phyloP scores from a whole-genome alignment of 164 flowering plant genomes.

The Magnolia officinalis region DNA sequence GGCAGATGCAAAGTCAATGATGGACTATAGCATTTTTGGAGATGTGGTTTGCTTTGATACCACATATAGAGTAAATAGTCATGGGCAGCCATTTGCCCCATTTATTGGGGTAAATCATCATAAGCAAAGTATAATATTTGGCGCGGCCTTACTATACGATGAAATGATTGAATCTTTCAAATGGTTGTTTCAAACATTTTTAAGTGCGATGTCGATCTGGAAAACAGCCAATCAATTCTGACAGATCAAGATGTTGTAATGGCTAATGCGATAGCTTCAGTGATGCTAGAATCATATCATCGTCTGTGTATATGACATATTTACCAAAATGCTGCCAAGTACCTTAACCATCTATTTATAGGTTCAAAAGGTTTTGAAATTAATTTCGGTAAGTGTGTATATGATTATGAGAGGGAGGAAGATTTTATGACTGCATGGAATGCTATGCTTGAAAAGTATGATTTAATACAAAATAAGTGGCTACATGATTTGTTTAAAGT shows the following conservation, averaged over 20 bases:
- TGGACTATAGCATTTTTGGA: conserved; percentile 14
- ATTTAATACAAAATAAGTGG: conserved; percentile 14
- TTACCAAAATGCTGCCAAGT: too few relatives aligned
- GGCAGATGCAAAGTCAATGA: conserved; percentile 16
- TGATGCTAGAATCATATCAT: too few relatives aligned
- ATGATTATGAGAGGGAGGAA: conserved; percentile 10
- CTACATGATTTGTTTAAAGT: conserved; percentile 11
- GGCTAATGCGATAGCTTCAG: too few relatives aligned
- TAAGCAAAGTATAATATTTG: conserved; percentile 16
- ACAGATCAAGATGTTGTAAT: conserved; percentile 3
- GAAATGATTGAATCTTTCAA: conserved; percentile 12
- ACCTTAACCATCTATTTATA: too few relatives aligned
- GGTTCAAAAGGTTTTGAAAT: too few relatives aligned
- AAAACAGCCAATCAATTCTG: conserved; percentile 9
- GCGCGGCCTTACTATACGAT: conserved; percentile 14
- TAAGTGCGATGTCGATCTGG: conserved; percentile 20
- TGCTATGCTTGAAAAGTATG: conserved; percentile 12
- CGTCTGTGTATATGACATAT: too few relatives aligned
- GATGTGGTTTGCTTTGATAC: conserved; percentile 24
- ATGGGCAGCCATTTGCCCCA: conserved; percentile 14
- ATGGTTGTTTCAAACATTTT: conserved; percentile 20
- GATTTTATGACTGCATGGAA: conserved; percentile 6
- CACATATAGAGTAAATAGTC: neutral
- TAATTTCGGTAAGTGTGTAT: conserved; percentile 6
- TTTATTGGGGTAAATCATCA: conserved; percentile 26